Percentiles rank a stretch among this genome's conserved stretches.
These are phyloP conservation scores for Apiotrichum domesticum DNA, from an alignment of 1,284 basidiomycete genomes.

Conservation along the genomic window DNA sequence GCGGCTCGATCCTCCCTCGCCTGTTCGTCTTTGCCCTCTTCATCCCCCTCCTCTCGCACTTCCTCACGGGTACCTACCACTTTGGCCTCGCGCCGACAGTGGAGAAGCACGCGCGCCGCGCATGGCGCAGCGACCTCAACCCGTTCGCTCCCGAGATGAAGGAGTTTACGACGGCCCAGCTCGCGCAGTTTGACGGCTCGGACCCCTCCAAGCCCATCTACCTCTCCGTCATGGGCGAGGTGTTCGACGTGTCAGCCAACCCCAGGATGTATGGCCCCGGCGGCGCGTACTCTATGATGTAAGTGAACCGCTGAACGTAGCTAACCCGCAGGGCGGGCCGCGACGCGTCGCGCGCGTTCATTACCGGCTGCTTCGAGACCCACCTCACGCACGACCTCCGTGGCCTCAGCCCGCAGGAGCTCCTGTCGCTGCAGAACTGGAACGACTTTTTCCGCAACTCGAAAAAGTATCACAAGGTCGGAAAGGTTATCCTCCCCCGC, in stretches of 20 bases:
- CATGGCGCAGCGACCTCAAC: background rate
- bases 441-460: slow-evolving; percentile 78
- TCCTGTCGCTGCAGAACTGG: slow-evolving; percentile 73
- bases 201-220: slow-evolving; percentile 44
- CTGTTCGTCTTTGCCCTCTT: slow-evolving; percentile 32
- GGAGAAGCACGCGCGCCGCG: slow-evolving; percentile 1
- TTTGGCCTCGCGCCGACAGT: slow-evolving; percentile 24
- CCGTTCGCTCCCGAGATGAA: slow-evolving; percentile 17
- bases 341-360: slow-evolving; percentile 83
- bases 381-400: slow-evolving; percentile 86
- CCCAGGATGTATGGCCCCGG: slow-evolving; percentile 48
- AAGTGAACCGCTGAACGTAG: background rate
- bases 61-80: slow-evolving; percentile 32
- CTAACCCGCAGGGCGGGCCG: slow-evolving; percentile 57
- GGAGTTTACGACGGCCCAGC: slow-evolving; percentile 31
- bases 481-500: slow-evolving; percentile 51
- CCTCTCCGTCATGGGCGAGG: slow-evolving; percentile 48
- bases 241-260: slow-evolving; percentile 46
- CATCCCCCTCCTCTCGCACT: slow-evolving; percentile 35
- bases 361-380: slow-evolving; percentile 80
- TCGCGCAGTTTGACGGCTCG: slow-evolving; percentile 40
- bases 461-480: slow-evolving; percentile 69
- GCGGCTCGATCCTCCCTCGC: background rate
- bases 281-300: slow-evolving; percentile 42
- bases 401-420: slow-evolving; percentile 65